Percentiles rank a stretch among this genome's conserved stretches.
These are phyloP conservation scores for Parietaria judaica DNA, from an alignment of 306 rosid species.

Conservation along the genomic window DNA sequence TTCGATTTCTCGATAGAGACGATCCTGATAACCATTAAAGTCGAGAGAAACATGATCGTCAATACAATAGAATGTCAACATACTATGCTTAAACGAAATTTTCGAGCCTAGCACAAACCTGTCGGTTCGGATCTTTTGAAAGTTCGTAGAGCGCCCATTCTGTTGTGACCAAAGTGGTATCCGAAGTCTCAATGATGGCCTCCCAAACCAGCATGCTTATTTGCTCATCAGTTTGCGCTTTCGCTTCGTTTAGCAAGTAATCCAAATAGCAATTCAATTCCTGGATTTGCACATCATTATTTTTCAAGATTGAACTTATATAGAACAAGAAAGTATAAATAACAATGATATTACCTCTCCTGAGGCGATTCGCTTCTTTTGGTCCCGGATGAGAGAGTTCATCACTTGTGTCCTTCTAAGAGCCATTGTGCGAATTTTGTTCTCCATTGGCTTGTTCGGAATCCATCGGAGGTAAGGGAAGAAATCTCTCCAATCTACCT, in stretches of 20 bases:
- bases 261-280: constrained; percentile 53
- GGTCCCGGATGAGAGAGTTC: constrained; percentile 53
- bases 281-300: constrained; percentile 23
- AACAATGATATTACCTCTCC: constrained; percentile 43
- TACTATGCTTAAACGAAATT: neutral
- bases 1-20: constrained; percentile 42
- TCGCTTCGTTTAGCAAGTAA: constrained; percentile 54
- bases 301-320: neutral
- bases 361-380: constrained; percentile 56
- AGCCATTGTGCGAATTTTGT: constrained; percentile 31
- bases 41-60: neutral
- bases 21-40: constrained; percentile 32
- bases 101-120: constrained; percentile 29
- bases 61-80: neutral
- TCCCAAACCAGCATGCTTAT: constrained; percentile 71
- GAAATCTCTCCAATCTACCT: constrained; percentile 97
- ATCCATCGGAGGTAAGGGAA: constrained; percentile 89
- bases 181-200: constrained; percentile 68
- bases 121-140: constrained; percentile 51
- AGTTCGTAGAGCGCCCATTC: constrained; percentile 96
- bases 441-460: constrained; percentile 61
- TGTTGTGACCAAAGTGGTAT: constrained; percentile 65
- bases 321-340: neutral
- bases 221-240: constrained; percentile 51
- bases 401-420: constrained; percentile 40